Percentiles rank a stretch among this genome's conserved stretches.
Conservation (phyloP, 208 protist genomes). For the Trypanosoma rangeli region DNA sequence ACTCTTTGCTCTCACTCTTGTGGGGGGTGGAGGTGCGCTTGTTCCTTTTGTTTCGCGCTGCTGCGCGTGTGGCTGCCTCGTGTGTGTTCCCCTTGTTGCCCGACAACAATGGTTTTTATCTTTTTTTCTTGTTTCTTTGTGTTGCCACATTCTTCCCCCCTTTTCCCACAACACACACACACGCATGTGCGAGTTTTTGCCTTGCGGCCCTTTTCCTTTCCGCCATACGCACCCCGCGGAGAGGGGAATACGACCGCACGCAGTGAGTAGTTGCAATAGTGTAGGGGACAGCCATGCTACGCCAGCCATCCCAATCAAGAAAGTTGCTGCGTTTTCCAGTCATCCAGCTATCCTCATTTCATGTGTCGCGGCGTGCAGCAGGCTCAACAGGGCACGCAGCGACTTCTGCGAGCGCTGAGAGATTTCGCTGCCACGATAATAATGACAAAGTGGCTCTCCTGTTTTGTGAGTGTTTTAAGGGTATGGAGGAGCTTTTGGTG, state of each 20-base stretch:
- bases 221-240: no score
- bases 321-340: background rate
- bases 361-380: background rate
- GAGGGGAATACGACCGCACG: background rate
- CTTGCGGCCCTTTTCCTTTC: no score
- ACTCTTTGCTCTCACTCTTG: background rate
- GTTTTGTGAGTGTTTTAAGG: slow-evolving; percentile 7
- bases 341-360: background rate
- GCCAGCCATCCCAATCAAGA: background rate
- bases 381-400: background rate
- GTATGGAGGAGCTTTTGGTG: slow-evolving; percentile 3
- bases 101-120: no score
- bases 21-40: no score
- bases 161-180: no score
- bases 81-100: no score
- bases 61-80: no score
- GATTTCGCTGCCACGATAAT: background rate
- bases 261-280: background rate
- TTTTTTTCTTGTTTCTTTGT: no score
- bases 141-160: no score
- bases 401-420: background rate
- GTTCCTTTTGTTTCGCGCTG: no score
- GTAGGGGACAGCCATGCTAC: background rate
- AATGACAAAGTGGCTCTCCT: background rate
- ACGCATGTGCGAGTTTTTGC: no score